Evolutionary conservation across 805 yeast genomes (phyloP).

Genomic region (Suhomyces sp.): DNA sequence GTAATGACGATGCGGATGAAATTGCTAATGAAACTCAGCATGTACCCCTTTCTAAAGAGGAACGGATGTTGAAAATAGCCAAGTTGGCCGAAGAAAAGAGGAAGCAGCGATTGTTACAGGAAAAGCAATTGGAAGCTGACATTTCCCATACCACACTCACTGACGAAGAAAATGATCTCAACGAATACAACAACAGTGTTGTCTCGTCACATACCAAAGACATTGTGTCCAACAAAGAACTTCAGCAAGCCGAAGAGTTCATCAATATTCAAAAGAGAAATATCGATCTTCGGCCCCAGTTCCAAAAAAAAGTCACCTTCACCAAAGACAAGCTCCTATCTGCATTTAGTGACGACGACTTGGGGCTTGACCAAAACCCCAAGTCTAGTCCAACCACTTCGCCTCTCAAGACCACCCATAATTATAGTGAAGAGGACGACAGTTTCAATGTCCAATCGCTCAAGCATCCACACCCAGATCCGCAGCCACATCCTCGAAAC

Average conservation of each 20-base stretch:
- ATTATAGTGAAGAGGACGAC: slow-evolving; percentile 7
- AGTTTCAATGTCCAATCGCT: slow-evolving; percentile 9
- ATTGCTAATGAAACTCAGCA: not conserved
- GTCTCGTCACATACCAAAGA: slow-evolving; percentile 12
- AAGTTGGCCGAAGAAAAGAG: slow-evolving; percentile 19
- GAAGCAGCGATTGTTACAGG: slow-evolving; percentile 13
- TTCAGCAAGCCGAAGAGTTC: slow-evolving; percentile 31
- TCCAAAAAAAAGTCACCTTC: slow-evolving; percentile 22
- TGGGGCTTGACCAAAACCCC: slow-evolving; percentile 4
- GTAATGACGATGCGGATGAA: not conserved
- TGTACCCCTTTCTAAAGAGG: slow-evolving; percentile 13
- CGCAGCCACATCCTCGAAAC: slow-evolving; percentile 12
- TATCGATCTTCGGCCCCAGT: slow-evolving; percentile 29
- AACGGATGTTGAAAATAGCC: slow-evolving; percentile 15
- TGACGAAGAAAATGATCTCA: slow-evolving; percentile 39
- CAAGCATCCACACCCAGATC: not conserved
- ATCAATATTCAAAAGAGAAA: slow-evolving; percentile 34
- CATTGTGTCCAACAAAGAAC: slow-evolving; percentile 21
- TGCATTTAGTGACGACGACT: slow-evolving; percentile 28
- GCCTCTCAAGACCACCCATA: slow-evolving; percentile 15
- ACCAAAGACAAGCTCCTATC: slow-evolving; percentile 30
- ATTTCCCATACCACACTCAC: slow-evolving; percentile 31
- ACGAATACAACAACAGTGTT: slow-evolving; percentile 21
- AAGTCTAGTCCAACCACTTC: slow-evolving; percentile 34
- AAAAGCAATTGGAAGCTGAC: slow-evolving; percentile 28